Conservation (phyloP, 108 stramenopile species). For the Aureococcus anophagefferens region DNA sequence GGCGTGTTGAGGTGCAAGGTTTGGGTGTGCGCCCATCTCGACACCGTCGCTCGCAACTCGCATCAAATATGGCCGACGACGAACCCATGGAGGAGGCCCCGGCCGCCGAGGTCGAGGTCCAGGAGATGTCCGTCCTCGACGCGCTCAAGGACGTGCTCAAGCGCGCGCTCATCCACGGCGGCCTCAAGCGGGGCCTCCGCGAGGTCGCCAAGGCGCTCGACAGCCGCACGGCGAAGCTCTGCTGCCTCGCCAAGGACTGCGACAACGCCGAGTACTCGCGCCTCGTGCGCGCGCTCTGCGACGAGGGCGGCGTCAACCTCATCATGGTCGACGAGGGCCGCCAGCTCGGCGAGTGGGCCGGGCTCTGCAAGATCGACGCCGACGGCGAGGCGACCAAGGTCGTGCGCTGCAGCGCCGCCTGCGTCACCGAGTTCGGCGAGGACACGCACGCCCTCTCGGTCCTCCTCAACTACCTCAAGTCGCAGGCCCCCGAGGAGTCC, state of each 20-base stretch:
- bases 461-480: constrained; percentile 92
- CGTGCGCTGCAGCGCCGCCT: constrained; percentile 87
- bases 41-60: neutral
- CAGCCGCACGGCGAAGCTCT: constrained; percentile 85
- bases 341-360: constrained; percentile 94
- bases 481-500: constrained; percentile 45
- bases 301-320: constrained; percentile 91
- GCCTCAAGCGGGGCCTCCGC: constrained; percentile 95
- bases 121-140: constrained; percentile 88
- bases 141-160: constrained; percentile 96
- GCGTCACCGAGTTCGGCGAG: constrained; percentile 98
- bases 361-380: constrained; percentile 90
- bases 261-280: constrained; percentile 97
- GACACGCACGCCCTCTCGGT: constrained; percentile 86
- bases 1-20: neutral
- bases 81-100: constrained; percentile 54
- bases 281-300: constrained; percentile 95
- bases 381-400: constrained; percentile 95
- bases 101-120: constrained; percentile 65
- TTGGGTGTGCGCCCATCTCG: neutral
- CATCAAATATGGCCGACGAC: constrained; percentile 36
- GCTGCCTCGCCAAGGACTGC: constrained; percentile 98
- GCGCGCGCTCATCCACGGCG: constrained; percentile 93
- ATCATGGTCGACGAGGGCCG: constrained; percentile 91
- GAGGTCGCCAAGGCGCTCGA: constrained; percentile 98